Percentiles rank a stretch among this genome's conserved stretches.
These are phyloP conservation scores for Phragmites australis DNA, from an alignment of 176 grass and related monocot species.

Conservation along the genomic window DNA sequence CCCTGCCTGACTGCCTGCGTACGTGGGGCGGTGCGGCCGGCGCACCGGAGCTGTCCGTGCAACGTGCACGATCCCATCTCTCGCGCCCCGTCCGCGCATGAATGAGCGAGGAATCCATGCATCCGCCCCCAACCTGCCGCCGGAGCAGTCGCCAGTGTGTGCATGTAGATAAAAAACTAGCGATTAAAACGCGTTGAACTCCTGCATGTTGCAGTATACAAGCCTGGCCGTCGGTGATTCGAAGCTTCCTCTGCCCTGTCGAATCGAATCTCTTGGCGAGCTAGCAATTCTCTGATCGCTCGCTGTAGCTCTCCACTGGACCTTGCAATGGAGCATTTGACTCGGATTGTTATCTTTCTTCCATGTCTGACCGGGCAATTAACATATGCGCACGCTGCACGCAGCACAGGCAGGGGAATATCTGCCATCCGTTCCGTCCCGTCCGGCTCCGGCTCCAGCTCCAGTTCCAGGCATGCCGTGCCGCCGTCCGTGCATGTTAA, in stretches of 20 bases:
- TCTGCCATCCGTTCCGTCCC: conserved; percentile 1
- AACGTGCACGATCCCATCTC: conserved; percentile 9
- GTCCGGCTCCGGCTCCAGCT: neutral
- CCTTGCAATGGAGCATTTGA: neutral
- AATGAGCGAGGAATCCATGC: no score
- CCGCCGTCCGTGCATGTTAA: conserved; percentile 24
- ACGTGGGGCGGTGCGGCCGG: conserved; percentile 17
- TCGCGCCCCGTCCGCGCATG: neutral
- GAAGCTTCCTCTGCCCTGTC: conserved; percentile 23
- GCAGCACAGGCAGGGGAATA: neutral
- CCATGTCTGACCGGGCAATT: neutral
- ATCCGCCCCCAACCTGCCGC: neutral
- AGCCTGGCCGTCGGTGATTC: neutral
- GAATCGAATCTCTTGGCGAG: conserved; percentile 22
- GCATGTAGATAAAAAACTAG: no score
- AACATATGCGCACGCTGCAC: neutral
- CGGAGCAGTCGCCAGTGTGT: conserved; percentile 8
- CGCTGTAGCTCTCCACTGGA: neutral
- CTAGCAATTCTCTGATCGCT: neutral
- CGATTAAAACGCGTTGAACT: neutral
- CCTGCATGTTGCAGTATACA: conserved; percentile 29
- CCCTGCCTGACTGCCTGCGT: neutral
- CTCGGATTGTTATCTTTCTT: neutral
- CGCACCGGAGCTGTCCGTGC: conserved; percentile 11
- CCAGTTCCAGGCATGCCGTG: neutral